Base-by-base conservation (phyloP, 257 asterid species). In the Pogostemon cablin region DNA sequence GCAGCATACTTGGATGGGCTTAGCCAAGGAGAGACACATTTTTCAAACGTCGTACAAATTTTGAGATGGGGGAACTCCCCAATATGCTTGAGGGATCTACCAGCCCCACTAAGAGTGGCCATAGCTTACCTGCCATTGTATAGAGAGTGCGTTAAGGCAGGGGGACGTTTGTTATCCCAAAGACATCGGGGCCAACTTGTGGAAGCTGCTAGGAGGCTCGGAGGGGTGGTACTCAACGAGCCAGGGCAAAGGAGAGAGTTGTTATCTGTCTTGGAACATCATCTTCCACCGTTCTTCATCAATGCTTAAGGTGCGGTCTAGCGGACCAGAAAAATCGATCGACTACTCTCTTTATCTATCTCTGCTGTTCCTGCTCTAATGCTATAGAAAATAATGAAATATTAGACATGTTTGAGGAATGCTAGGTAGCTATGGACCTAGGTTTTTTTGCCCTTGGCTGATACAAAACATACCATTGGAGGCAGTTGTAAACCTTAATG, bases 51-150 rank as follows among this genome's bases (percentile, higher is more conserved):
- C 53, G 84, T 86, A 9, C 67, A 66, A 75, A 84, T 91, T 43
- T 25, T 89, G 78, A 88, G 79, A 73, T 82, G 88, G 87, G 99
- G 93, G 0, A 85, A 77, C 41, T 86, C 98, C 42, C 90, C 93
- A 0, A 86, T 91, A 4, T 78, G 95, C 62, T 72, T 95, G 69
- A 58, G 88, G 79, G 97, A 89, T 69, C 79, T 95, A 54, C 99
- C 99, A 0, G 90, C 85, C 12, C 96, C 96, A 1, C 67, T 95
- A 75, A 86, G 95, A 80, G 96, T 91, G 70, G 96, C 93, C 1
- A 75, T 95, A 44, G 96, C 93, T 2, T 95, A 95, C 83, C 82
- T 95, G 86, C 96, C 98, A 1, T 79, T 95, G 90, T 91, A 95
- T 76, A 91, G 97, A 68, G 95, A 93, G 71, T 87, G 95, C 66